Percentiles rank a stretch among this genome's conserved stretches.
These are phyloP conservation scores for Dicorynia guianensis DNA, from an alignment of 306 rosid species.

Conservation along the genomic window DNA sequence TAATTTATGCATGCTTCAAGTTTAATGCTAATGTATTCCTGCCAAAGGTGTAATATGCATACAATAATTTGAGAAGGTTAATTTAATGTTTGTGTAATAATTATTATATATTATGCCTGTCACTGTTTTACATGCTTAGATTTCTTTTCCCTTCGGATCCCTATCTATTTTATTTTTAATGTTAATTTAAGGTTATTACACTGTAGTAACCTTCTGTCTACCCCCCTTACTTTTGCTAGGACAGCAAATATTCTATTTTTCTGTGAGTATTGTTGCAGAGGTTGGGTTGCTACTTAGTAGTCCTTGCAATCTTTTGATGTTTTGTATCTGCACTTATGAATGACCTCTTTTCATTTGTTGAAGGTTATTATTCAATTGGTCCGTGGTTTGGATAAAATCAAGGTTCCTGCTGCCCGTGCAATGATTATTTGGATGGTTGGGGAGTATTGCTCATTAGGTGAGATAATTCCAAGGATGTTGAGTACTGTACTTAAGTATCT, in stretches of 20 bases:
- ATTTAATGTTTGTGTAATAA: neutral
- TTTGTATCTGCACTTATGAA: constrained; percentile 29
- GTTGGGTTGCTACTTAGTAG: constrained; percentile 18
- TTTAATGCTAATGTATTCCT: neutral
- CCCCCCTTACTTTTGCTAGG: neutral
- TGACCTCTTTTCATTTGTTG: constrained; percentile 39
- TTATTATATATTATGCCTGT: too few species aligned
- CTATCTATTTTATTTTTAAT: neutral
- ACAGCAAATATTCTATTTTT: constrained; percentile 3
- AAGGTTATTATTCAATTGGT: constrained; percentile 86
- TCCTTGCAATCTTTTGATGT: constrained; percentile 33
- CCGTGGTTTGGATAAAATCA: constrained; percentile 76
- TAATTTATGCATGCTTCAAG: neutral
- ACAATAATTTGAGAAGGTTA: neutral
- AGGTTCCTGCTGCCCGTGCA: constrained; percentile 91
- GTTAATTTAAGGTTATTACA: neutral
- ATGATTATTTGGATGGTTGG: constrained; percentile 95
- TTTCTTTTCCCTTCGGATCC: neutral
- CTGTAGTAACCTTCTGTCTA: neutral
- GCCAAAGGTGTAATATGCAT: neutral
- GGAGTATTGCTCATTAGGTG: constrained; percentile 86
- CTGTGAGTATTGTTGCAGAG: constrained; percentile 3
- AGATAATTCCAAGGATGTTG: constrained; percentile 80
- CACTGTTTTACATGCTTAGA: neutral
- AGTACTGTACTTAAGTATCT: constrained; percentile 81